Base-by-base conservation (phyloP, 805 yeast genomes). In the Kockiozyma suomiensis region DNA sequence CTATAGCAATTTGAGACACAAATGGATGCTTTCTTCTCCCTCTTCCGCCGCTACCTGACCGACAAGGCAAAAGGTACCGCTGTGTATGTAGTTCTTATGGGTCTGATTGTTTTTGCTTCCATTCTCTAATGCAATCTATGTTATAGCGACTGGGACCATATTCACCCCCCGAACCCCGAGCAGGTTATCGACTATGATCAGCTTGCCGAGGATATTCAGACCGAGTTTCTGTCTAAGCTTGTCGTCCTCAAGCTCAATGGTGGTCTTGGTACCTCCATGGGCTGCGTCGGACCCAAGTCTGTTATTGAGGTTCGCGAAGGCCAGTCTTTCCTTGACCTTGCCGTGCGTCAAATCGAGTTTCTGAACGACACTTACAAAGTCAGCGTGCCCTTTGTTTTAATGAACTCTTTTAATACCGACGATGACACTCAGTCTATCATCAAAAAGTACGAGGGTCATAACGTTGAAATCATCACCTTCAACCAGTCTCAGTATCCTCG, bases 251-350 rank as follows among this genome's bases (percentile, higher is more conserved):
- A 94, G 79, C 83, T 94, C 74, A 94, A 94, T 74, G 99, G 99
- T 81, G 99, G 99, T 45, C 82, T 94, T 69, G 99, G 99, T 73
- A 94, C 99, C 21, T 93, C 98, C 8, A 94, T 94, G 99, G 99
- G 99, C 59, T 94, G 99, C 79, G 97, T 94, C 64, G 99, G 99
- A 60, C 99, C 99, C 66, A 92, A 92, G 77, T 89, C 97, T 28
- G 96, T 94, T 67, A 94, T 94, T 73, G 99, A 94, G 79, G 99
- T 94, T 50, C 88, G 99, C 76, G 99, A 94, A 70, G 98, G 98
- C 63, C 96, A 94, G 82, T 88, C 97, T 43, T 94, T 94, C 76
- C 82, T 94, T 74, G 99, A 94, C 75, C 83, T 94, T 69, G 82
- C 97, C 49, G 99, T 94, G 46, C 88, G 99, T 75, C 99, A 94